A percentile compares a stretch with the other conserved stretches of the same genome.
These are phyloP conservation scores for Phytopythium oedochilum DNA, from an alignment of 352 stramenopile species.

Conservation along the genomic window DNA sequence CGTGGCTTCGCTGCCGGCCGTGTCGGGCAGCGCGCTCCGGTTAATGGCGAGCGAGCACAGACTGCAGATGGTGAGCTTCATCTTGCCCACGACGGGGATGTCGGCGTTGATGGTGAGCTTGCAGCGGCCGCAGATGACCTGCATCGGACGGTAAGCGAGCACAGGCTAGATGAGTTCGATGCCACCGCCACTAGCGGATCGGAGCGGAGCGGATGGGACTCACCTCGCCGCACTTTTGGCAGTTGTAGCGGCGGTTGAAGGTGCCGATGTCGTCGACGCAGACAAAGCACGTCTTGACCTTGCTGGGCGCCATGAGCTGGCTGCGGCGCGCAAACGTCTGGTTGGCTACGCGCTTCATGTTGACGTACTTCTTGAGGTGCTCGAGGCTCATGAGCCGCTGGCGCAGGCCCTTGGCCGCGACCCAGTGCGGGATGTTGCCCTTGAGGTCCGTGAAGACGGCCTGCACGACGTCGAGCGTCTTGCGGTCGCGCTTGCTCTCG, in stretches of 20 bases:
- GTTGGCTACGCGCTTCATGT: conserved; percentile 73
- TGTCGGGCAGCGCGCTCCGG: conserved; percentile 50
- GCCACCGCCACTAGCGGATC: conserved; percentile 1
- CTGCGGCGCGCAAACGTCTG: conserved; percentile 66
- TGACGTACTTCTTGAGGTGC: conserved; percentile 77
- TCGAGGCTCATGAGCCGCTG: conserved; percentile 70
- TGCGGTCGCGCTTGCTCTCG: conserved; percentile 66
- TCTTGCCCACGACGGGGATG: conserved; percentile 76
- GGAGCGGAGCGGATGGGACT: not conserved
- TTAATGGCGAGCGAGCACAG: conserved; percentile 76
- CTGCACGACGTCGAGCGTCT: conserved; percentile 72
- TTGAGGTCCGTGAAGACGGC: conserved; percentile 82
- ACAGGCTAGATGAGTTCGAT: too few relatives aligned
- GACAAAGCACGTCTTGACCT: conserved; percentile 78
- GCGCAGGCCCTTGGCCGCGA: conserved; percentile 50
- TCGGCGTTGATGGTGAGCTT: conserved; percentile 76
- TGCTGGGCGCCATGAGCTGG: conserved; percentile 55
- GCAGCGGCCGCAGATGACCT: conserved; percentile 68
- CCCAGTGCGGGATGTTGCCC: conserved; percentile 68
- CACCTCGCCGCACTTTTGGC: conserved; percentile 80
- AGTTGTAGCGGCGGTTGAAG: conserved; percentile 80
- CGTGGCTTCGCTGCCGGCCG: conserved; percentile 26
- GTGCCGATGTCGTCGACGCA: conserved; percentile 79
- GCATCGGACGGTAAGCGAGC: too few relatives aligned
- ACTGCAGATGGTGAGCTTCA: conserved; percentile 85